phyloP scores from a whole-genome alignment of 768 basidiomycete genomes.

The Lentinus brumalis region DNA sequence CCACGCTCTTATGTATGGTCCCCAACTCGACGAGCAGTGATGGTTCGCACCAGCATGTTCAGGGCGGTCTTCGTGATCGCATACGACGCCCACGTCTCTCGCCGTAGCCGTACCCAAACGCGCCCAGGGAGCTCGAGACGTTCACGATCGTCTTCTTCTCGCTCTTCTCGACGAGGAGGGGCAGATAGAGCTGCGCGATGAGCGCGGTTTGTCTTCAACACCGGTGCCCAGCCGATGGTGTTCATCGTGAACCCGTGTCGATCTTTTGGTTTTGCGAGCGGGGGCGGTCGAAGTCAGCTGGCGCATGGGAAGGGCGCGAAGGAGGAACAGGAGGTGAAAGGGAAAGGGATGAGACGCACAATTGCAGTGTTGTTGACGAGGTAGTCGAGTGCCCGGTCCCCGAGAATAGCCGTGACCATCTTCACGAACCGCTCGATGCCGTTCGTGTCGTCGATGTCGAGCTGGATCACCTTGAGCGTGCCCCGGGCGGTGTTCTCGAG shows the following conservation, averaged over 20 bases:
- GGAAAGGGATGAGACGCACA: slow-evolving; percentile 9
- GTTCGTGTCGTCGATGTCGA: slow-evolving; percentile 31
- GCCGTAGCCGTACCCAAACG: slow-evolving; percentile 30
- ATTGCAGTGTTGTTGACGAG: slow-evolving; percentile 42
- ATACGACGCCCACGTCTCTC: slow-evolving; percentile 30
- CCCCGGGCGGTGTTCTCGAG: slow-evolving; percentile 26
- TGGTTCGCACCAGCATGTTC: slow-evolving; percentile 35
- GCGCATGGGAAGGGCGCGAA: too few relatives aligned
- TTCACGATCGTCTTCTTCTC: slow-evolving; percentile 36
- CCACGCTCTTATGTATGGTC: too few relatives aligned
- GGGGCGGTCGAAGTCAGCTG: too few relatives aligned
- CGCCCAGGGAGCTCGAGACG: slow-evolving; percentile 34
- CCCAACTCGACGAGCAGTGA: too few relatives aligned
- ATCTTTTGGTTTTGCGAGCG: slow-evolving; percentile 3
- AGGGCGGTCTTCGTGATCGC: slow-evolving; percentile 39
- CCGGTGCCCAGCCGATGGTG: slow-evolving; percentile 23
- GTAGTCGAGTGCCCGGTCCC: slow-evolving; percentile 37
- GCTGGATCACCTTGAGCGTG: slow-evolving; percentile 32
- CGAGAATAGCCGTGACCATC: slow-evolving; percentile 29
- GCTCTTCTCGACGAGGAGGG: slow-evolving; percentile 35
- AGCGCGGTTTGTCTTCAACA: slow-evolving; percentile 37
- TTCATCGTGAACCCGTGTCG: slow-evolving; percentile 32
- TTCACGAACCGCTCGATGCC: slow-evolving; percentile 28
- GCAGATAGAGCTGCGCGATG: slow-evolving; percentile 34
- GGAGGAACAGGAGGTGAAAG: too few relatives aligned